A percentile compares a stretch with the other conserved stretches of the same genome.
These are phyloP conservation scores for Purpureocillium takamizusanense DNA, from an alignment of 2,329 filamentous ascomycete species.

Conservation along the genomic window DNA sequence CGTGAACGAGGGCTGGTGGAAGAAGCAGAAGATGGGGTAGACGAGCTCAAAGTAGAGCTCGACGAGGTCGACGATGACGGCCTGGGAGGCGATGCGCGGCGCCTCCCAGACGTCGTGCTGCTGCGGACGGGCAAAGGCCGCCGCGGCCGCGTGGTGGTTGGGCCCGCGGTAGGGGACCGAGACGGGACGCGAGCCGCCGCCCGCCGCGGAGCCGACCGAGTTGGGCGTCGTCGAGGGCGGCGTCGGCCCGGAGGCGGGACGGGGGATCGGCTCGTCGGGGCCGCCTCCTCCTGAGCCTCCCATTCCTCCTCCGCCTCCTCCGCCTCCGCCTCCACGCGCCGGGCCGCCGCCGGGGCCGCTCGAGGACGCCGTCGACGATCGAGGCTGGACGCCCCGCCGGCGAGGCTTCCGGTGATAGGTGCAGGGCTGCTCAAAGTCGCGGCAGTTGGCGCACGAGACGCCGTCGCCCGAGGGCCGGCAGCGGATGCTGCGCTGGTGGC, in stretches of 20 bases:
- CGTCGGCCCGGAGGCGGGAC: too few relatives aligned
- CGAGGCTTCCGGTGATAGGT: conserved; percentile 33
- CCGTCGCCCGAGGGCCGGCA: conserved; percentile 22
- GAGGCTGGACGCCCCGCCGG: conserved; percentile 18
- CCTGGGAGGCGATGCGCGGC: conserved; percentile 9
- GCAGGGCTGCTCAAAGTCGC: conserved; percentile 38
- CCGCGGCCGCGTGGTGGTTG: too few relatives aligned
- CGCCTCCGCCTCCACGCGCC: too few relatives aligned
- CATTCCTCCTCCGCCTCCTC: too few relatives aligned
- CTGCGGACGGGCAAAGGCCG: too few relatives aligned
- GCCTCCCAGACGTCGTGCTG: conserved; percentile 5
- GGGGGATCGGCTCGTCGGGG: too few relatives aligned
- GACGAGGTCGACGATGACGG: conserved; percentile 28
- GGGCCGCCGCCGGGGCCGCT: too few relatives aligned
- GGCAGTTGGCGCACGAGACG: conserved; percentile 37
- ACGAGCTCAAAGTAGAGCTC: conserved; percentile 42
- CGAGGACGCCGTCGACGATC: not conserved
- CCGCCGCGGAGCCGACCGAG: too few relatives aligned
- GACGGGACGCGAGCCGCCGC: too few relatives aligned
- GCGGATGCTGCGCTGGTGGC: conserved; percentile 24
- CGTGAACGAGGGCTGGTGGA: conserved; percentile 35
- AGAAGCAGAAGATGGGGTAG: conserved; percentile 45
- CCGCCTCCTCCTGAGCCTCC: too few relatives aligned
- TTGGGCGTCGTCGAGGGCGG: too few relatives aligned
- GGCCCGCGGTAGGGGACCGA: too few relatives aligned